These are phyloP conservation scores for Hevea brasiliensis DNA, from an alignment of 345 rosid genomes.

Conservation along the genomic window DNA sequence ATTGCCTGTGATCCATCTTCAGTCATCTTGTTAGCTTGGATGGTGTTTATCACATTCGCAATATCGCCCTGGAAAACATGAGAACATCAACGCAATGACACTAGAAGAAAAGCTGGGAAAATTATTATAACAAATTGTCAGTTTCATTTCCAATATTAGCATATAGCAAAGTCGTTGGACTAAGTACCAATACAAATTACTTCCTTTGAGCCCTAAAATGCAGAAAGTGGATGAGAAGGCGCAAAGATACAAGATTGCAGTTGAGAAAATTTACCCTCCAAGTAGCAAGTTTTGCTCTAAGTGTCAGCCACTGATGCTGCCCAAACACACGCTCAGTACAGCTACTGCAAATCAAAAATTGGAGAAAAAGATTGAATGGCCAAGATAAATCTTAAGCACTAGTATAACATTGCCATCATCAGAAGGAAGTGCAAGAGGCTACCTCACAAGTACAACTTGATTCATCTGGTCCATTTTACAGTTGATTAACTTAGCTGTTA, in stretches of 20 bases:
- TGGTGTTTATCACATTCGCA: slow-evolving; percentile 65
- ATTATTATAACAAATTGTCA: not conserved
- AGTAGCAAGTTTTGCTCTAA: slow-evolving; percentile 61
- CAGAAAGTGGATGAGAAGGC: not conserved
- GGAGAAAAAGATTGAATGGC: not conserved
- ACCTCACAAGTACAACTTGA: slow-evolving; percentile 77
- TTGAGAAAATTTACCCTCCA: slow-evolving; percentile 61
- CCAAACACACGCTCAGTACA: slow-evolving; percentile 76
- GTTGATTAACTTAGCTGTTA: slow-evolving; percentile 68
- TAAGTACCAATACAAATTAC: not conserved
- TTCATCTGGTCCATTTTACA: slow-evolving; percentile 97
- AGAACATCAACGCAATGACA: not conserved
- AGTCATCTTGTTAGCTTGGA: slow-evolving; percentile 77
- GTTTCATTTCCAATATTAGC: not conserved
- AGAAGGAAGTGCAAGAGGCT: slow-evolving; percentile 7
- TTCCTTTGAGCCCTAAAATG: not conserved
- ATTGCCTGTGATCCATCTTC: slow-evolving; percentile 74
- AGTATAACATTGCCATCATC: not conserved
- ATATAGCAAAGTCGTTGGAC: not conserved
- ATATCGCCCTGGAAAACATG: slow-evolving; percentile 60
- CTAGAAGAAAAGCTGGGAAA: not conserved
- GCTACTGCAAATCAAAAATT: slow-evolving; percentile 46
- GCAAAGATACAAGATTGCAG: not conserved
- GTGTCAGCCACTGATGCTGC: slow-evolving; percentile 63
- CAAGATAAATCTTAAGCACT: not conserved